phyloP scores from a whole-genome alignment of 2,329 filamentous ascomycete genomes.

The Alternaria novae-zelandiae region DNA sequence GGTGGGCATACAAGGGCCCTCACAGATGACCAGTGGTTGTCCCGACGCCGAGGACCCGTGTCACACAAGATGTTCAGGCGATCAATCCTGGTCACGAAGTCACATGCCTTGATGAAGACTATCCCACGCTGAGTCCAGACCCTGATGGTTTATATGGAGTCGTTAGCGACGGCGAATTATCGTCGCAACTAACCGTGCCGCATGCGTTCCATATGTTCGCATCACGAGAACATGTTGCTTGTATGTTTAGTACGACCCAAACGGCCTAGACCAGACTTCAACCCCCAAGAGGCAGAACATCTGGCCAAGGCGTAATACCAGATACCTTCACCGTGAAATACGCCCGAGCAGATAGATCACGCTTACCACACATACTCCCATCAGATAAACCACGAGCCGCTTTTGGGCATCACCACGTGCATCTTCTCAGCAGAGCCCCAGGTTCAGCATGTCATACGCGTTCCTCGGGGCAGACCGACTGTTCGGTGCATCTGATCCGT shows the following conservation, averaged over 20 bases:
- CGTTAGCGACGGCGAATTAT: not conserved
- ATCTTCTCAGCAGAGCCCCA: not conserved
- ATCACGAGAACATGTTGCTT: not conserved
- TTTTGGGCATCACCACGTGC: not conserved
- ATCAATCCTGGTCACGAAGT: not conserved
- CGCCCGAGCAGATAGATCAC: not conserved
- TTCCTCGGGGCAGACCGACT: not conserved
- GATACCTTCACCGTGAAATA: not conserved
- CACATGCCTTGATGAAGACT: not conserved
- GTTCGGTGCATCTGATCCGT: not conserved
- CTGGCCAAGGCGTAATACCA: not conserved
- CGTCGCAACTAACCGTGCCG: not conserved
- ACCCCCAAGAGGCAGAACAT: not conserved
- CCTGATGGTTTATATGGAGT: not conserved
- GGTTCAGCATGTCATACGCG: not conserved
- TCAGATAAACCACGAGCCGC: not conserved
- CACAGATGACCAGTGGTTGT: slow-evolving; percentile 5
- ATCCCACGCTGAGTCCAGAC: not conserved
- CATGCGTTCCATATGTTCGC: not conserved
- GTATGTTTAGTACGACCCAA: not conserved
- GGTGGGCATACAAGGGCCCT: not conserved
- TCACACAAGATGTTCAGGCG: slow-evolving; percentile 8
- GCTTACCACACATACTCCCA: not conserved
- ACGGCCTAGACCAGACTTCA: not conserved
- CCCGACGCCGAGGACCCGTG: slow-evolving; percentile 1